A percentile compares a stretch with the other conserved stretches of the same genome.
Evolutionary conservation across 805 yeast genomes (phyloP).

Genomic region (Alloascoidea africana): DNA sequence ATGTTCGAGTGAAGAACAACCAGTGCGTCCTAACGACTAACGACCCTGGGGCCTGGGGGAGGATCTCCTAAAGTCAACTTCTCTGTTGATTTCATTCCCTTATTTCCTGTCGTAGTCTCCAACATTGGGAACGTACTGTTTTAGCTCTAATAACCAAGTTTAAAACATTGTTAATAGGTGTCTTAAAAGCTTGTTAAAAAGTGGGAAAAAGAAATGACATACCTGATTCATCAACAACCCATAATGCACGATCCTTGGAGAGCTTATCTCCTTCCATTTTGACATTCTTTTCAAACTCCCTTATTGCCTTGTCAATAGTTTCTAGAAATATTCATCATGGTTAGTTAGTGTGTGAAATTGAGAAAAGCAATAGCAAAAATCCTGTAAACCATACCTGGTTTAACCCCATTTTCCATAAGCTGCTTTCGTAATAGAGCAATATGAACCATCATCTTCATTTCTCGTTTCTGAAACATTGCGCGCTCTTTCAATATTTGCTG

Average conservation of each 20-base stretch:
- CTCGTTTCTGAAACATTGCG: slow-evolving; percentile 28
- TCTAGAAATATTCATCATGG: slow-evolving; percentile 9
- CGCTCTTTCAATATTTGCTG: slow-evolving; percentile 37
- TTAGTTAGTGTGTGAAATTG: too few relatives aligned
- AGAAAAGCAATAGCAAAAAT: too few relatives aligned
- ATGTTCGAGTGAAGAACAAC: too few relatives aligned
- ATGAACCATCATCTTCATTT: slow-evolving; percentile 48
- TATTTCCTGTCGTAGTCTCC: slow-evolving; percentile 3
- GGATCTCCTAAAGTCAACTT: too few relatives aligned
- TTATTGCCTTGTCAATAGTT: slow-evolving; percentile 33
- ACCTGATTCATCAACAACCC: slow-evolving; percentile 36
- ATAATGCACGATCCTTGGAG: too few relatives aligned
- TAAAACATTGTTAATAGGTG: too few relatives aligned
- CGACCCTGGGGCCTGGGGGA: too few relatives aligned
- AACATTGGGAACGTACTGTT: slow-evolving; percentile 1
- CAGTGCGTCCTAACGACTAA: too few relatives aligned
- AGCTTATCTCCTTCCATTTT: slow-evolving; percentile 39
- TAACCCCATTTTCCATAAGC: slow-evolving; percentile 29
- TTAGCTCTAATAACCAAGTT: background rate
- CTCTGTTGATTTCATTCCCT: too few relatives aligned
- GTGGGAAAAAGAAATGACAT: background rate
- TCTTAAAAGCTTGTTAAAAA: background rate
- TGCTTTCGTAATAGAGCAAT: slow-evolving; percentile 50
- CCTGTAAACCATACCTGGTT: slow-evolving; percentile 19
- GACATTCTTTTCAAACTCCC: slow-evolving; percentile 43